Percentiles rank a stretch among this genome's conserved stretches.
phyloP scores from a whole-genome alignment of 257 asterid species.

The Misopates orontium region DNA sequence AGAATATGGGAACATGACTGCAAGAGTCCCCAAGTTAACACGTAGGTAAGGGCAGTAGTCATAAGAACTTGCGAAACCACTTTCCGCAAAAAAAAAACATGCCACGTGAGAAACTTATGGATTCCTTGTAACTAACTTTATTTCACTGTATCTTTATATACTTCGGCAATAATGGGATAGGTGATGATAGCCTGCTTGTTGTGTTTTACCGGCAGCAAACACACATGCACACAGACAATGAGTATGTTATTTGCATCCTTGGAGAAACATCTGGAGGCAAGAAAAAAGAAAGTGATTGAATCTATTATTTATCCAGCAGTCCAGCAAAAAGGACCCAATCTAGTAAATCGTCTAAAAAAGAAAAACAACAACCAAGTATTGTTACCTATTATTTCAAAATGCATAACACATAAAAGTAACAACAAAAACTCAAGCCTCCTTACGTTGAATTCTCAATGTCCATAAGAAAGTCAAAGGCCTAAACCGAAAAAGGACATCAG shows the following conservation, averaged over 20 bases:
- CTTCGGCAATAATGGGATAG: background rate
- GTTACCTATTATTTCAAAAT: background rate
- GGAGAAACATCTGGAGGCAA: background rate
- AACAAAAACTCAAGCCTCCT: constrained; percentile 5
- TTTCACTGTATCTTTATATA: background rate
- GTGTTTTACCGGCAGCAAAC: background rate
- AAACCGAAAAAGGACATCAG: constrained; percentile 8
- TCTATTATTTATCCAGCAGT: background rate
- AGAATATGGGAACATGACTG: background rate
- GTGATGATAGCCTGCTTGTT: background rate
- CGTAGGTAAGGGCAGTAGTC: background rate
- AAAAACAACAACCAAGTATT: too few relatives aligned
- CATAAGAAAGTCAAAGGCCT: background rate
- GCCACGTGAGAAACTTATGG: background rate
- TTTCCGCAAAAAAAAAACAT: background rate
- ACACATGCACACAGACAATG: background rate
- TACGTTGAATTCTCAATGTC: constrained; percentile 14
- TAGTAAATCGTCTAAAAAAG: too few relatives aligned
- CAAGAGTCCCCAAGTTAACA: constrained; percentile 6
- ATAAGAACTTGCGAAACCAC: background rate
- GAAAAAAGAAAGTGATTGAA: background rate
- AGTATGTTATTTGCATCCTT: background rate
- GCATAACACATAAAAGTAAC: constrained; percentile 7
- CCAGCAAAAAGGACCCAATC: too few relatives aligned
- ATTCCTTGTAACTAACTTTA: background rate